Conservation (phyloP, 163 green algal genomes). For the Chlorella variabilis region DNA sequence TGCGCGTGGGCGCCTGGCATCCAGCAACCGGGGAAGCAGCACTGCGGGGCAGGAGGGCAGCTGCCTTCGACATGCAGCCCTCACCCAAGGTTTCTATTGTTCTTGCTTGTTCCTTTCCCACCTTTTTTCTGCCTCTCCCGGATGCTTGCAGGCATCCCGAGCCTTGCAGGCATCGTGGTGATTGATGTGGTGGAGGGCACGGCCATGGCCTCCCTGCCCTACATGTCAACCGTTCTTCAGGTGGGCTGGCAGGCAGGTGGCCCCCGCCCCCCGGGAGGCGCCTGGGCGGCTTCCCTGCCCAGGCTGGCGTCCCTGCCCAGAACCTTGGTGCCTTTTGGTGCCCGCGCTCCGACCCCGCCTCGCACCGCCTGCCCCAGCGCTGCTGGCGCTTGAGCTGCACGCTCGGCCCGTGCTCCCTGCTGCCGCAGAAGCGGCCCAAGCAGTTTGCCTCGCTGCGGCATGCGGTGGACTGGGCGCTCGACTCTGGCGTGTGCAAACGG, state of each 20-base stretch:
- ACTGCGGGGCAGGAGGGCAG: background rate
- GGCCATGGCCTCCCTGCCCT: conserved; percentile 80
- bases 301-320: no score
- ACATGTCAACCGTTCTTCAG: conserved; percentile 78
- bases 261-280: no score
- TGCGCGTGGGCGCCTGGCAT: background rate
- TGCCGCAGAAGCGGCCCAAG: conserved; percentile 13
- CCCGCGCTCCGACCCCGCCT: no score
- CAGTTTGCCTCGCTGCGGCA: conserved; percentile 67
- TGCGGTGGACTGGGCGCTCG: conserved; percentile 77
- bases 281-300: no score
- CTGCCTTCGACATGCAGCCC: no score
- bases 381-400: background rate
- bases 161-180: conserved; percentile 83
- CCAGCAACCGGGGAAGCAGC: no score
- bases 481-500: conserved; percentile 70
- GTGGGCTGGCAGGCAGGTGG: background rate
- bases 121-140: no score
- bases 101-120: no score
- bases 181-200: conserved; percentile 96
- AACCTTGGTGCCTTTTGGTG: no score
- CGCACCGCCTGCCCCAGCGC: no score
- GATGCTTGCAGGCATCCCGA: conserved; percentile 56
- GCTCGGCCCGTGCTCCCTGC: background rate
- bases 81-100: no score